Base-by-base conservation (phyloP, 257 asterid species). In the Fraxinus quadrangulata region DNA sequence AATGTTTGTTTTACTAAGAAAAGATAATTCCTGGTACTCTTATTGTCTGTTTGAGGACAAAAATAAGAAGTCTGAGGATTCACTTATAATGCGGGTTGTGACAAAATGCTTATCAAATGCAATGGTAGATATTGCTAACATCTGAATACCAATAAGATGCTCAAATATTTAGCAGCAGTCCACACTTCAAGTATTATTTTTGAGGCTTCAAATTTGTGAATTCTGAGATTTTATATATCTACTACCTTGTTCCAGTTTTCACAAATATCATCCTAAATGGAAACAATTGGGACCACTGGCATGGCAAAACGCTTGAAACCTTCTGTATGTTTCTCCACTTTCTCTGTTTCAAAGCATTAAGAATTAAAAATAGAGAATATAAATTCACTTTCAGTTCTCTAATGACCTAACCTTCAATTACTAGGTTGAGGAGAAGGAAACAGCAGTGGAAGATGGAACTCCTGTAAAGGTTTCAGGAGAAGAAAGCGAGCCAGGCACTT, bases 241-340 rank as follows among this genome's bases (percentile, higher is more conserved):
- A 71, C 37, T 75, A 19, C 28, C 21, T 77, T 72, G 70, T 67
- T 85, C 73, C 85, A 85, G 79, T 80, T 30, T 70, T 72, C 42
- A 67, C 82, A 49, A 69, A 69, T 75, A 82, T 10, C 73, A 63
- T 70, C 40, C 0, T 23, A 63, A 83, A 89, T 92, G 97, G 94
- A 86, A 81, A 72, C 2, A 24, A 92, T 73, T 77, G 87, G 65
- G 24, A 31, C 74, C 51, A 63, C 28, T 73, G 85, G 73, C 76
- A 84, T 70, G 72, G 82, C 81, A 75, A 92, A 92, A 79, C 92
- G 93, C 85, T 45, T 75, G 87, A 94, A 83, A 84, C 65, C 66
- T 73, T 86, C 88, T 70, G 97, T 94, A 89, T 79, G 93, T 51
- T 39, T 77, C 79, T 74, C 70, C 74, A 26, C 80, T 73, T 63